Percentiles rank a stretch among this genome's conserved stretches.
phyloP scores from a whole-genome alignment of 495 filamentous ascomycete species.

The Aspergillus conjunctus region DNA sequence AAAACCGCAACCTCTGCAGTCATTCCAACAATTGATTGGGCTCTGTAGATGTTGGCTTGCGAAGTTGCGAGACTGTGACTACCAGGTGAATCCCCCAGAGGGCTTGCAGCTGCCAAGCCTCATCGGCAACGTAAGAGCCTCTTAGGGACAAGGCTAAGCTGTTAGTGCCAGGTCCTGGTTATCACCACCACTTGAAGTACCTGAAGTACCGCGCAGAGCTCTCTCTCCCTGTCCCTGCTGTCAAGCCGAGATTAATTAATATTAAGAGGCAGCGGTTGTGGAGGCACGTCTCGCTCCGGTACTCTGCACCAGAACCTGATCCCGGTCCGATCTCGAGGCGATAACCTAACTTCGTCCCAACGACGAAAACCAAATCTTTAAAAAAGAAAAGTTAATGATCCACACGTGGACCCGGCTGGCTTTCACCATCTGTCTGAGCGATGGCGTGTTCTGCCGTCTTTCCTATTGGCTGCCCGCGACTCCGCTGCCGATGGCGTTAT shows the following conservation, averaged over 20 bases:
- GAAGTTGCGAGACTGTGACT: too few relatives aligned
- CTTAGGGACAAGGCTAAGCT: background rate
- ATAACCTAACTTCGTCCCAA: background rate
- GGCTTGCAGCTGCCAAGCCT: slow-evolving; percentile 16
- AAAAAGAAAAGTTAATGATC: slow-evolving; percentile 10
- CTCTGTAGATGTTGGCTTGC: too few relatives aligned
- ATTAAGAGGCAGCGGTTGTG: too few relatives aligned
- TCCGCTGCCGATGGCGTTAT: slow-evolving; percentile 5
- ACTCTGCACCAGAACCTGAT: too few relatives aligned
- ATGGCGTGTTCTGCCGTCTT: slow-evolving; percentile 37
- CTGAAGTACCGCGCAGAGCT: too few relatives aligned
- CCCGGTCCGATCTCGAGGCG: background rate
- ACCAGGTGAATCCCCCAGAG: background rate
- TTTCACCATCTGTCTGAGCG: slow-evolving; percentile 38
- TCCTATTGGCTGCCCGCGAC: slow-evolving; percentile 27
- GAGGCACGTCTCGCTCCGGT: too few relatives aligned
- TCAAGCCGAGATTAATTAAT: too few relatives aligned
- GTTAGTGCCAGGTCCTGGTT: background rate
- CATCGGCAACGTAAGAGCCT: slow-evolving; percentile 9
- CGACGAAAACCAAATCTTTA: slow-evolving; percentile 12
- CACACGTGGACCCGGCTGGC: slow-evolving; percentile 29
- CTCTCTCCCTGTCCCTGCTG: too few relatives aligned
- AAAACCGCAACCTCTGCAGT: too few relatives aligned
- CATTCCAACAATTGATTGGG: too few relatives aligned
- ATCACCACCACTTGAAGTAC: background rate